Base-by-base conservation (phyloP, 306 rosid species). In the Aeschynomene evenia region DNA sequence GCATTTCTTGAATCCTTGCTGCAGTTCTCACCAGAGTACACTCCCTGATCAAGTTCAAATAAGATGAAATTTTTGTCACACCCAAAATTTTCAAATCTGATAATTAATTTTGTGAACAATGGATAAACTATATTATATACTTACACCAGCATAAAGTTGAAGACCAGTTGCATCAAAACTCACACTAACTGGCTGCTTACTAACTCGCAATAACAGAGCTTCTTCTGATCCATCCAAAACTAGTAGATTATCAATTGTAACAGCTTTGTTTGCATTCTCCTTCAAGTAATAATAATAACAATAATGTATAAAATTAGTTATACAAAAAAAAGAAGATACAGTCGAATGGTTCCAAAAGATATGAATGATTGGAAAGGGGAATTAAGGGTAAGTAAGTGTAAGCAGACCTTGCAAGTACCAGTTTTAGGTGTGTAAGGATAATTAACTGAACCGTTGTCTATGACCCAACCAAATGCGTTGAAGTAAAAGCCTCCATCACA, bases 401-500 rank as follows among this genome's bases (percentile, higher is more conserved):
- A 48, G 4, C 48, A 48, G 60, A 65, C 53, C 63, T 72, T 71
- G 84, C 96, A 87, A 54, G 80, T 52, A 22, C 88, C 87, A 13
- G 75, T 85, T 56, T 19, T 20, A 6, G 86, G 85, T 2, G 57
- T 57, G 50, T 85, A 90, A 18, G 94, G 80, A 70, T 90, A 90
- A 64, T 85, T 23, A 45, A 80, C 46, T 79, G 81, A 94, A 15
- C 88, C 94, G 66, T 90, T 90, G 36, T 66, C 0, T n/a, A 85
- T 78, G 53, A 90, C 79, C 75, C 78, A 90, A 71, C 84, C 89
- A 70, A 87, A 90, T 48, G 94, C 96, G 18, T 85, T 68, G 71
- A 85, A 81, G 89, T 85, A 85, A 39, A 22, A 85, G 4, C 96
- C 94, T 61, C 94, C 91, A 0, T 79, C 85, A 63, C 96, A 87